Base-by-base conservation (phyloP, 2,329 filamentous ascomycete species). In the Endocalyx cinctus region DNA sequence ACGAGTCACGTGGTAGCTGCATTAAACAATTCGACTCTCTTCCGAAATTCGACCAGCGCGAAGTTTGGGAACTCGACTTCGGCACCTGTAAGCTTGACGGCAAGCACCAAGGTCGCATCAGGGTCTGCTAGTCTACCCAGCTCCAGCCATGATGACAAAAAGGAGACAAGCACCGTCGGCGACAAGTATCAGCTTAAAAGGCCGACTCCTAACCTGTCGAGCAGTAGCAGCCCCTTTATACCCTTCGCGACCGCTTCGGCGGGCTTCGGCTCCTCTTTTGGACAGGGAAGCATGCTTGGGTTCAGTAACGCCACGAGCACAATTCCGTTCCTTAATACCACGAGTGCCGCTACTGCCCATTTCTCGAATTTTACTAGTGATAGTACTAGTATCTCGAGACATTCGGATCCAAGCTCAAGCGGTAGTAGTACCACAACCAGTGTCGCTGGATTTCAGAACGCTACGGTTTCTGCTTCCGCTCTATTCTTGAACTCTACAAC, bases 181-280 rank as follows among this genome's bases (percentile, higher is more conserved):
- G 34, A 38, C 14, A 42, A 40, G 14, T 37, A 40, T n/a, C 34
- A 18, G 12, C 33, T 43, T 7, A 43, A 41, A 23, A 34, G 31
- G 4, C 41, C 41, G 20, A n/a, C n/a, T n/a, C n/a, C n/a, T n/a
- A n/a, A n/a, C n/a, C n/a, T n/a, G n/a, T n/a, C n/a, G n/a, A n/a
- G n/a, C n/a, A n/a, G n/a, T n/a, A n/a, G n/a, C n/a, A n/a, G n/a
- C n/a, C n/a, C 15, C 14, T 12, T 12, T 8, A 12, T 20, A 2
- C 4, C 12, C 4, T 23, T 31, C 12, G 19, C 25, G 13, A 29
- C 27, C 3, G 12, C 23, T 4, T 33, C n/a, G n/a, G n/a, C 37
- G 11, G 27, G 18, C 25, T 15, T 4, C 10, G 15, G 11, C 4
- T 15, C 8, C 22, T 18, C 6, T 34, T 22, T 27, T 17, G 17